Conservation (phyloP, 1,284 basidiomycete genomes). For the Apiotrichum gracile region DNA sequence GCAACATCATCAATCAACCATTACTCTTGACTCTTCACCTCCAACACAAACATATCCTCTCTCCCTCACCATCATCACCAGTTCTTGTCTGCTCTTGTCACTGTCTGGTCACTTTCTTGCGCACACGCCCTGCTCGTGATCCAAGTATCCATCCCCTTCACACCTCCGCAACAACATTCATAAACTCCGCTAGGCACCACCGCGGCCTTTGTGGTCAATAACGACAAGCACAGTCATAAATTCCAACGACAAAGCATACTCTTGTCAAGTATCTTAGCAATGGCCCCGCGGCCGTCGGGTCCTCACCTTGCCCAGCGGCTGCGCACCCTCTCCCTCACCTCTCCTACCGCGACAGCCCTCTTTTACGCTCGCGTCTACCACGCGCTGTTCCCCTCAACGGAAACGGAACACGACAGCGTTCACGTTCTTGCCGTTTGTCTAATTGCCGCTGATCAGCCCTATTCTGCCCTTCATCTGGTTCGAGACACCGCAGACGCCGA, state of each 20-base stretch:
- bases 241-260: too few species aligned
- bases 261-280: constrained; percentile 2
- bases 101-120: too few species aligned
- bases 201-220: too few species aligned
- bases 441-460: constrained; percentile 64
- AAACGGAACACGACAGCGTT: constrained; percentile 66
- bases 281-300: constrained; percentile 23
- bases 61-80: neutral
- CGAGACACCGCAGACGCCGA: constrained; percentile 47
- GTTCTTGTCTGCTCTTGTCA: too few species aligned
- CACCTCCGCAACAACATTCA: too few species aligned
- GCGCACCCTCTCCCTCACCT: constrained; percentile 28
- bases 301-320: constrained; percentile 31
- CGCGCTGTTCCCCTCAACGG: constrained; percentile 29
- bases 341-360: constrained; percentile 29
- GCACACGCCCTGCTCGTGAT: too few species aligned
- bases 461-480: constrained; percentile 69
- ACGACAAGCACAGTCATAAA: too few species aligned
- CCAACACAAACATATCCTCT: neutral
- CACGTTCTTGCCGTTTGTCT: constrained; percentile 76
- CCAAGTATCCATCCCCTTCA: too few species aligned
- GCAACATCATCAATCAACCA: too few species aligned
- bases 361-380: constrained; percentile 41
- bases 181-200: too few species aligned
- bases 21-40: too few species aligned